These are phyloP conservation scores for Geranium incanum DNA, from an alignment of 441 rosid species.

Conservation along the genomic window DNA sequence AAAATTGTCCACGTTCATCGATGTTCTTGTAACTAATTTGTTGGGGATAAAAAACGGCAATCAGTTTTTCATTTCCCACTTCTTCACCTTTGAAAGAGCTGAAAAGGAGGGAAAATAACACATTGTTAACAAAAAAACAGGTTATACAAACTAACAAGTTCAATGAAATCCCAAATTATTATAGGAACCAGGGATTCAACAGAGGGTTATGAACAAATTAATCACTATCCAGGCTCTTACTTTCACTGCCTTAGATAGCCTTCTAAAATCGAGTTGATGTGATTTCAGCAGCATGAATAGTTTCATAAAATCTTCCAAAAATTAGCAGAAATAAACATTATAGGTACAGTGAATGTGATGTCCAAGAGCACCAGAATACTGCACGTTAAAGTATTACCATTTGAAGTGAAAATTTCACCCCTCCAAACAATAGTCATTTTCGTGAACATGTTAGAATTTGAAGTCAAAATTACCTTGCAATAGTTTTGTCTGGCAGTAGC, in stretches of 20 bases:
- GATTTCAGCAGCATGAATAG: too few species aligned
- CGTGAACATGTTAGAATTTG: neutral
- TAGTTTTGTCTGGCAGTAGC: constrained; percentile 50
- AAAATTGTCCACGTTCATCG: too few species aligned
- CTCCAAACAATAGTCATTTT: too few species aligned
- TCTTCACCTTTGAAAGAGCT: constrained; percentile 61
- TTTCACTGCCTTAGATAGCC: too few species aligned
- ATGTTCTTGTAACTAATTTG: constrained; percentile 20
- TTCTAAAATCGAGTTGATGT: too few species aligned
- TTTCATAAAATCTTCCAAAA: too few species aligned
- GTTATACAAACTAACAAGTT: neutral
- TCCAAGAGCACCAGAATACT: too few species aligned
- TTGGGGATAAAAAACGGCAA: constrained; percentile 53
- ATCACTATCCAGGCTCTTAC: neutral
- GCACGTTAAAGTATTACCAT: too few species aligned
- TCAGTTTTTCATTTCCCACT: constrained; percentile 60
- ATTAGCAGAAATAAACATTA: too few species aligned
- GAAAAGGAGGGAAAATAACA: constrained; percentile 26
- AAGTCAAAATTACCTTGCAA: constrained; percentile 50
- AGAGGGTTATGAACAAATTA: neutral
- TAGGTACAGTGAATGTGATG: too few species aligned
- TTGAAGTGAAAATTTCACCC: too few species aligned
- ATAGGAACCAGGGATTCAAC: neutral
- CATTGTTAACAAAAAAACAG: constrained; percentile 7
- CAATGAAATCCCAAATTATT: neutral